A percentile compares a stretch with the other conserved stretches of the same genome.
Evolutionary conservation across 2,329 filamentous ascomycete genomes (phyloP).

Genomic region (Ophiostoma australiae): DNA sequence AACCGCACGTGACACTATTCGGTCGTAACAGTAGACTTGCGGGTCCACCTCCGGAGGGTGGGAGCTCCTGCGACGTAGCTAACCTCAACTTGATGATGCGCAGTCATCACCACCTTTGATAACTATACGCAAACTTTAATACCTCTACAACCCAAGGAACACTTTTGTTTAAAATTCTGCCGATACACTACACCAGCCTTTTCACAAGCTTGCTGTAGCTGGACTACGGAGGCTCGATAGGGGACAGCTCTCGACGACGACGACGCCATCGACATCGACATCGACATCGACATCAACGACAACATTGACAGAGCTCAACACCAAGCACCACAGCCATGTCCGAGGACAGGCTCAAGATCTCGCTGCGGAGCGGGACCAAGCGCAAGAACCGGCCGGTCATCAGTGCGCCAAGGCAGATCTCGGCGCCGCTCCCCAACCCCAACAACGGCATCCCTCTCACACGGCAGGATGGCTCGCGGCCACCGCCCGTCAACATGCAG

Average conservation of each 20-base stretch:
- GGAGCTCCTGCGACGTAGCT: constrained; percentile 15
- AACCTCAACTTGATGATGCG: background rate
- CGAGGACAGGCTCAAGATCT: constrained; percentile 58
- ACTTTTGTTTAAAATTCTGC: background rate
- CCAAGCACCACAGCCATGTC: constrained; percentile 45
- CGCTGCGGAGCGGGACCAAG: constrained; percentile 57
- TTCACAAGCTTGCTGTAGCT: constrained; percentile 15
- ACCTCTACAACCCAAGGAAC: background rate
- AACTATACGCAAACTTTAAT: background rate
- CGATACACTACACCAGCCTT: background rate
- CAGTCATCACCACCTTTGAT: background rate
- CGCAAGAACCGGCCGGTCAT: constrained; percentile 58
- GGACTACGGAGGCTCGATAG: constrained; percentile 17
- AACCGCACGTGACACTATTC: constrained; percentile 13
- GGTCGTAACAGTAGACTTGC: background rate
- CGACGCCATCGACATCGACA: background rate
- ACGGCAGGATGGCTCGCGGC: constrained; percentile 28
- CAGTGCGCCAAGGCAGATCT: constrained; percentile 60
- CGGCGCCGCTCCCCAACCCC: constrained; percentile 54
- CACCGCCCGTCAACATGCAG: constrained; percentile 32
- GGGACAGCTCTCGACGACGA: background rate
- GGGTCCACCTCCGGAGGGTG: background rate
- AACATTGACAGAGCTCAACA: background rate
- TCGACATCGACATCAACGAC: background rate
- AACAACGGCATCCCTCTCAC: constrained; percentile 32